Evolutionary conservation across 2,329 filamentous ascomycete species (phyloP), one percentile per base, ranked within the genome.

Genomic region (Botrytis aclada): DNA sequence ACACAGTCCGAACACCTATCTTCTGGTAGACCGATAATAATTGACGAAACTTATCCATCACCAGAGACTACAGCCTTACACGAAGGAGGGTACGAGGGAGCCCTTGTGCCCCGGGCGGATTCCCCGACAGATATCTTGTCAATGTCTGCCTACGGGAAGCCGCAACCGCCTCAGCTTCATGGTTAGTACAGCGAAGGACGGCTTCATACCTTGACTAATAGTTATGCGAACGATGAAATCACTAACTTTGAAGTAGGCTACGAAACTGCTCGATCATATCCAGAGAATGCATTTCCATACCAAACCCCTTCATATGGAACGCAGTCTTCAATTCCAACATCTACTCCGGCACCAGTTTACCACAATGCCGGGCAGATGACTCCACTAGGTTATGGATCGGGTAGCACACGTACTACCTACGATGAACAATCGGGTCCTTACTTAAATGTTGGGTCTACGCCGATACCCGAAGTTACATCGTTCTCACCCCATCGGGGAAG

Each of bases 91-190:
- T 79, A 79, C 78, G 80, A 80, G 77, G 79, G 75, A 76, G 79
- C 77, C 79, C 79, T 80, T 72, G 77, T 81, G 77, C 78, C 79
- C 70, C 77, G 78, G 77, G 77, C 73, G 69, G 76, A 80, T 73
- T 81, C 79, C 74, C 78, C 79, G 61, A 78, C 75, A 74, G 77
- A 77, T 64, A 72, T 76, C 47, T 84, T 93, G 84, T 90, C 92
- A 83, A 95, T 95, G 92, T 92, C 93, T 83, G 91, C 91, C 84
- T 95, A 94, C 86, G 86, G 87, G 80, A 97, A 97, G 84, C 84
- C 89, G 74, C 89, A 92, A 82, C 86, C 90, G 83, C 87, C 91
- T 82, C 92, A 91, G 82, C 88, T 95, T 85, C 92, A 95, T 84
- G 92, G 94, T 97, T 86, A 85, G 93, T 90, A 74, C 32, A 34